Evolutionary conservation across 2,329 filamentous ascomycete species (phyloP).

Genomic region (Neonectria punicea): DNA sequence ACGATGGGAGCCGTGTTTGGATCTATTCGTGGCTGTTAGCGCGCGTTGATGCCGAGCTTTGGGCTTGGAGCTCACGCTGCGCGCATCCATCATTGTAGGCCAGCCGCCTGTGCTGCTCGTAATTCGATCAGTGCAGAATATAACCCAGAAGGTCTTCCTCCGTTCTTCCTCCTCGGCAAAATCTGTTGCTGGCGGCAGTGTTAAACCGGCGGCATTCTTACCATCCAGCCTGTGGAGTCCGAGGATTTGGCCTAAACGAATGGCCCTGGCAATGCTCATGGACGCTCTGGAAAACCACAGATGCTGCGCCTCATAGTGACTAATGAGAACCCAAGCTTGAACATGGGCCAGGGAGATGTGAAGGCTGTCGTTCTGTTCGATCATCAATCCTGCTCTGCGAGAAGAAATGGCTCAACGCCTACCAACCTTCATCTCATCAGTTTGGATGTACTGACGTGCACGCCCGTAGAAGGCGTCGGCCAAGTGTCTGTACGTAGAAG

Average conservation of each 20-base stretch:
- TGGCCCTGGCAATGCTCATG: conserved; percentile 77
- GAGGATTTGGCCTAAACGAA: conserved; percentile 80
- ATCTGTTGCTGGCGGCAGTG: conserved; percentile 70
- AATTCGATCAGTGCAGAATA: conserved; percentile 82
- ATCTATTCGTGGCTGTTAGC: conserved; percentile 1
- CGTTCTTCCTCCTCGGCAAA: conserved; percentile 80
- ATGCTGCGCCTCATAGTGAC: conserved; percentile 80
- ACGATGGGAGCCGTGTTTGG: conserved; percentile 22
- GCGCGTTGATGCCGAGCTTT: accelerated
- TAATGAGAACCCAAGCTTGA: conserved; percentile 79
- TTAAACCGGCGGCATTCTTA: conserved; percentile 26
- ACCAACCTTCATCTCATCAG: conserved; percentile 78
- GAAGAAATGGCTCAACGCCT: accelerated
- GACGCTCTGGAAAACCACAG: conserved; percentile 85
- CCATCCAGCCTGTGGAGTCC: conserved; percentile 71
- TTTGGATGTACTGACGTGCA: conserved; percentile 82
- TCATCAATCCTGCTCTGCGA: conserved; percentile 67
- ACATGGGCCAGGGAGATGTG: conserved; percentile 59
- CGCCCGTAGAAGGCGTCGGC: conserved; percentile 82
- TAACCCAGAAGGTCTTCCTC: conserved; percentile 82
- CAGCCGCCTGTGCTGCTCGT: conserved; percentile 88
- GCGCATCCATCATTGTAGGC: conserved; percentile 78
- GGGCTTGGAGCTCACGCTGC: conserved; percentile 6
- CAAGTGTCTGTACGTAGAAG: conserved; percentile 73
- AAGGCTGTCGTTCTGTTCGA: conserved; percentile 58